Evolutionary conservation across 2,329 filamentous ascomycete genomes (phyloP), one percentile per base, ranked within the genome.

Genomic region (Hypoxylon sp.): DNA sequence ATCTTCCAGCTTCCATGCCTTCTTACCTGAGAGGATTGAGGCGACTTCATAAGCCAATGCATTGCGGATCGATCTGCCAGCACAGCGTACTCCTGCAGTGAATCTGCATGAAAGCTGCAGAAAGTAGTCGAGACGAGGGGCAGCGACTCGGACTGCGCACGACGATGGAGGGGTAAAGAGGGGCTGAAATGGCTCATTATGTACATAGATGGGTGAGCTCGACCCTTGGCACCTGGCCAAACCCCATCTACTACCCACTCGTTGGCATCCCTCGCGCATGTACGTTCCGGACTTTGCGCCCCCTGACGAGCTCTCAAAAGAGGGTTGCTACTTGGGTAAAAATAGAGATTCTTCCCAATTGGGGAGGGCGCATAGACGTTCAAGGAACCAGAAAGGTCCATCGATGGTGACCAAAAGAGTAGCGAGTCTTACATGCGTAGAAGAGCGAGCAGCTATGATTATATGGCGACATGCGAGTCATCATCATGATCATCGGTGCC

Each of bases 151-250:
- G 33, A 60, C 48, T 53, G 64, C 49, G 31, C 37, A 51, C 33
- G 72, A 70, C 66, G 60, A 76, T 76, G 75, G 75, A 77, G 75
- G 75, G 75, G 75, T 75, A 77, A 74, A 69, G 73, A 74, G 75
- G 74, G 75, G 75, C 67, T 61, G 40, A 63, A 66, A 71, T 69
- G 59, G 69, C 69, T 66, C 59, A 68, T 66, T 66, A 27, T 27
- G 25, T 27, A 27, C 25, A 27, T 27, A 60, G 54, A 66, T 67
- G 60, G 61, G 27, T 60, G 59, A 66, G 55, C 55, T 68, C 57
- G 35, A 27, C 37, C 25, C 65, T 63, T 68, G 54, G 61, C 59
- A 55, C 57, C 67, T 46, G 46, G 64, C 61, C 59, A 70, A 67
- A 27, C 51, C 57, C 56, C 65, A 49, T 67, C 54, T 67, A 71